Conservation (phyloP, 2,329 filamentous ascomycete species). For the Diplodia scrobiculata region DNA sequence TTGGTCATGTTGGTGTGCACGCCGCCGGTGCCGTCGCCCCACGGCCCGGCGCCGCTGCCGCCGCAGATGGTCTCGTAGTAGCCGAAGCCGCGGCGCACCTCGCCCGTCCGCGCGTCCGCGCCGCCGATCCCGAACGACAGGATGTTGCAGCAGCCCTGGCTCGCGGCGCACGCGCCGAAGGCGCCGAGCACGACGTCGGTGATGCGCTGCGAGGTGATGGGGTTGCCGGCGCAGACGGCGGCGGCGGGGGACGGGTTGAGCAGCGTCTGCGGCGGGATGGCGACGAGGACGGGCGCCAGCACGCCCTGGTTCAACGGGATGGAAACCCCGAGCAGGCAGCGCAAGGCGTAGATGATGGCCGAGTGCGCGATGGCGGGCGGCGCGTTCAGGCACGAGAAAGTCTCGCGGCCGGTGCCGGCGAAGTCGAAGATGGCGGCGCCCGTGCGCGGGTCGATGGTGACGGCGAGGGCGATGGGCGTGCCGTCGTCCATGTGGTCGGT, state of each 20-base stretch:
- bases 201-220: slow-evolving; percentile 40
- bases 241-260: slow-evolving; percentile 37
- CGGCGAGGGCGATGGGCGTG: slow-evolving; percentile 40
- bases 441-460: slow-evolving; percentile 38
- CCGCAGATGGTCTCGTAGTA: slow-evolving; percentile 44
- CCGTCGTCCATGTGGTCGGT: slow-evolving; percentile 50
- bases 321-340: slow-evolving; percentile 38
- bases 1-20: slow-evolving; percentile 43
- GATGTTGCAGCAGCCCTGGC: slow-evolving; percentile 40
- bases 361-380: slow-evolving; percentile 46
- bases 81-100: slow-evolving; percentile 34
- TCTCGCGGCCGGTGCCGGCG: slow-evolving; percentile 45
- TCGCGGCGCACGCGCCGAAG: slow-evolving; percentile 39
- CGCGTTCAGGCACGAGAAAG: slow-evolving; percentile 44
- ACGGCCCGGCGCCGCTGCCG: slow-evolving; percentile 41
- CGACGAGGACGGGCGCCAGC: slow-evolving; percentile 36
- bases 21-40: slow-evolving; percentile 38
- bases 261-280: slow-evolving; percentile 36
- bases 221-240: slow-evolving; percentile 40
- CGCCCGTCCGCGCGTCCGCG: slow-evolving; percentile 35
- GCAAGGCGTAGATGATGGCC: slow-evolving; percentile 37
- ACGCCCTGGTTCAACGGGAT: slow-evolving; percentile 45
- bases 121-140: slow-evolving; percentile 44
- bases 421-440: slow-evolving; percentile 47
- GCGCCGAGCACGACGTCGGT: slow-evolving; percentile 40